Evolutionary conservation across 1,139 yeast genomes (phyloP).

Genomic region (Yamadazyma triangularis): DNA sequence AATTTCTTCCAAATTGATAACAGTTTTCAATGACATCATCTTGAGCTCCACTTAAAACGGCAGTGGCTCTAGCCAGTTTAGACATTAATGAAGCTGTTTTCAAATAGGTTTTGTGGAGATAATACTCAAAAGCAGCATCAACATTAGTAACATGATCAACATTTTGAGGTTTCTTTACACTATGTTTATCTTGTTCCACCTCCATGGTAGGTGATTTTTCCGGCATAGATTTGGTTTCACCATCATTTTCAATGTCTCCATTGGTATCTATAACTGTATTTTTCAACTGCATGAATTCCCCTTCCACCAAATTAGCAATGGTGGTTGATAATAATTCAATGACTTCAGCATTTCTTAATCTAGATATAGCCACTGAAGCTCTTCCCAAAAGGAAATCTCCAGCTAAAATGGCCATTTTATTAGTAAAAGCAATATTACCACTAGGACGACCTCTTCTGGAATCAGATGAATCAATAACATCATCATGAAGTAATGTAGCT

Average conservation of each 20-base stretch:
- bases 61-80: constrained; percentile 91
- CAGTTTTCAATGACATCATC: constrained; percentile 74
- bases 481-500: constrained; percentile 94
- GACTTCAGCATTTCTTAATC: constrained; percentile 94
- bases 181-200: constrained; percentile 54
- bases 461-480: constrained; percentile 91
- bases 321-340: constrained; percentile 92
- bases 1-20: constrained; percentile 86
- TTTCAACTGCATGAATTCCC: constrained; percentile 96
- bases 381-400: constrained; percentile 94
- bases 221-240: constrained; percentile 50
- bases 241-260: constrained; percentile 45
- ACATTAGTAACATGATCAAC: constrained; percentile 67
- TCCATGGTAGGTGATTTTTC: constrained; percentile 63
- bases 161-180: constrained; percentile 37
- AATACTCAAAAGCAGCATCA: constrained; percentile 88
- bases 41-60: constrained; percentile 83
- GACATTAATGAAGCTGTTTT: constrained; percentile 95
- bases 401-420: constrained; percentile 95
- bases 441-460: constrained; percentile 86
- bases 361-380: constrained; percentile 92
- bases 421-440: constrained; percentile 91
- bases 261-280: constrained; percentile 66
- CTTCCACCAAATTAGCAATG: constrained; percentile 95
- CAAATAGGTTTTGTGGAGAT: constrained; percentile 88